phyloP scores from a whole-genome alignment of 2,329 filamentous ascomycete species.

The Talaromyces sp. region DNA sequence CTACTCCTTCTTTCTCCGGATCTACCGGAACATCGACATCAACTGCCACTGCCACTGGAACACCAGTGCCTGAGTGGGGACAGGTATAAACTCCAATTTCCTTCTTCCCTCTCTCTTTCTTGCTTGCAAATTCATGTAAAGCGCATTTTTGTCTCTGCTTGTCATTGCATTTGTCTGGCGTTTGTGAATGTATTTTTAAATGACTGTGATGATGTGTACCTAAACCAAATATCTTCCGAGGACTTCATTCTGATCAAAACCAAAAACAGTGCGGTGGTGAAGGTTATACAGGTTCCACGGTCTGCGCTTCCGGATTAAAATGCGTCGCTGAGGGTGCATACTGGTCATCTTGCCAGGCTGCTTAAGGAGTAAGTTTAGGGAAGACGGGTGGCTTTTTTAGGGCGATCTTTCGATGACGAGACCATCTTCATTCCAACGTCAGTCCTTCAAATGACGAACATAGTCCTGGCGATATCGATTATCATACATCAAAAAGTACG shows the following conservation, averaged over 20 bases:
- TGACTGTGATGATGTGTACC: slow-evolving; percentile 1
- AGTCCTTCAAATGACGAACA: background rate
- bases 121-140: background rate
- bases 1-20: slow-evolving; percentile 13
- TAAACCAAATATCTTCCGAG: background rate
- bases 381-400: background rate
- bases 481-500: background rate
- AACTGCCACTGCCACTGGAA: slow-evolving; percentile 11
- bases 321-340: slow-evolving; percentile 12
- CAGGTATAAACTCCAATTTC: slow-evolving; percentile 10
- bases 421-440: background rate
- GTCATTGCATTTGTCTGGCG: slow-evolving; percentile 4
- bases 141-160: background rate
- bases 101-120: background rate
- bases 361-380: background rate
- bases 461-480: background rate
- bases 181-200: background rate
- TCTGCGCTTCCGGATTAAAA: slow-evolving; percentile 7
- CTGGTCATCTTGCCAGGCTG: slow-evolving; percentile 16
- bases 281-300: slow-evolving; percentile 17
- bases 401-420: background rate
- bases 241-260: background rate
- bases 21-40: slow-evolving; percentile 6
- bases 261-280: slow-evolving; percentile 14
- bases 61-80: slow-evolving; percentile 15